Conservation (phyloP, 257 asterid species). For the Henckelia pumila region DNA sequence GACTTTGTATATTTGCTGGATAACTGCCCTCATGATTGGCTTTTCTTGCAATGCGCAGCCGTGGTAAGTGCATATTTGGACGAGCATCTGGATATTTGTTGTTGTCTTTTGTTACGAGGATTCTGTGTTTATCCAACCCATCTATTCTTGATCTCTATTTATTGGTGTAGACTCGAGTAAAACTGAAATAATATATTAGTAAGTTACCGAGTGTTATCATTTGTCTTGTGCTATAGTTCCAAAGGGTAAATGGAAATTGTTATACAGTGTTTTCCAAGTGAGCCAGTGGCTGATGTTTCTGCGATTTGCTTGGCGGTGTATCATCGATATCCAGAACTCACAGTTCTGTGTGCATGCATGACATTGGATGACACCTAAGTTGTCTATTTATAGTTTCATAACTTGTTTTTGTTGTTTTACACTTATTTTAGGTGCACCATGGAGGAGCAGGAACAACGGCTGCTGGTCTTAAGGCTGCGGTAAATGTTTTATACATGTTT, state of each 20-base stretch:
- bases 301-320: no score
- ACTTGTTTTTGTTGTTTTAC: background rate
- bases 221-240: no score
- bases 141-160: no score
- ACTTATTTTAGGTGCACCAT: conserved; percentile 80
- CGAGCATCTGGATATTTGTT: conserved; percentile 1
- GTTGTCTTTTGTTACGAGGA: background rate
- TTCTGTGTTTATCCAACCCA: no score
- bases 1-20: conserved; percentile 79
- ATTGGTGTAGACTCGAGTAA: no score
- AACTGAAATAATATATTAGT: no score
- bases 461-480: conserved; percentile 98
- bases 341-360: background rate
- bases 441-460: conserved; percentile 99
- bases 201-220: no score
- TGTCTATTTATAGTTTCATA: conserved; percentile 7
- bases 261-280: no score
- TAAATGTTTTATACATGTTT: conserved; percentile 25
- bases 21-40: conserved; percentile 97
- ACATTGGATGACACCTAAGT: background rate
- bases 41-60: conserved; percentile 87
- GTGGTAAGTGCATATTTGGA: conserved; percentile 61
- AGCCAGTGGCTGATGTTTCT: no score
- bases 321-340: background rate
- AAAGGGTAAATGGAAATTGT: no score